phyloP scores from a whole-genome alignment of 1,284 basidiomycete genomes.

The Ganoderma leucocontextum region DNA sequence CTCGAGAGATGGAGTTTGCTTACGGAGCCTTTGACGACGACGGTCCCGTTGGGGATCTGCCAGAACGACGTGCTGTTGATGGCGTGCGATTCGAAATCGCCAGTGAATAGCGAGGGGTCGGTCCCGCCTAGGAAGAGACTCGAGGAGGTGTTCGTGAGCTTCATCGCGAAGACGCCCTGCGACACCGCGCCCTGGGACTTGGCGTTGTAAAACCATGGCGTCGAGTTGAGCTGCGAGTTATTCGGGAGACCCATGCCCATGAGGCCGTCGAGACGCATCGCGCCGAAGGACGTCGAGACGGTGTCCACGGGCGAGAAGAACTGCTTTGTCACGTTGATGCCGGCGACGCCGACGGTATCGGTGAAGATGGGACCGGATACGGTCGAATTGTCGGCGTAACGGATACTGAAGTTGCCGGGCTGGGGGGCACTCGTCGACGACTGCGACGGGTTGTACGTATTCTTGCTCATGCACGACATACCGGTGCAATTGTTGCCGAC shows the following conservation, averaged over 20 bases:
- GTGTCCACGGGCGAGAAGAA: conserved; percentile 40
- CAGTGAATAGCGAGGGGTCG: conserved; percentile 47
- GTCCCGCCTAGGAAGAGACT: conserved; percentile 61
- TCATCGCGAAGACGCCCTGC: conserved; percentile 55
- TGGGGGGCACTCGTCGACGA: conserved; percentile 44
- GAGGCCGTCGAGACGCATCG: conserved; percentile 40
- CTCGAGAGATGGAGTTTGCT: background rate
- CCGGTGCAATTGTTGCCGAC: conserved; percentile 47
- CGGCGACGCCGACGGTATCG: conserved; percentile 44
- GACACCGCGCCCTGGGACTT: conserved; percentile 46
- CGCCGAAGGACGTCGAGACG: conserved; percentile 34
- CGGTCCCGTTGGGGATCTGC: conserved; percentile 38
- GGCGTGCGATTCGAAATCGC: conserved; percentile 49
- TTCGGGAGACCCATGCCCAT: conserved; percentile 41
- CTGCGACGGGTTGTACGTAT: conserved; percentile 41
- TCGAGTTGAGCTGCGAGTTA: conserved; percentile 35
- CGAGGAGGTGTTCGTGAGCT: conserved; percentile 54
- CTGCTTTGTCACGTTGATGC: conserved; percentile 35
- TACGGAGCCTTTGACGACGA: conserved; percentile 35
- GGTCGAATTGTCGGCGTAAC: conserved; percentile 55
- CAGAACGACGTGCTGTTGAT: conserved; percentile 41
- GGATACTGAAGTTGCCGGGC: conserved; percentile 43
- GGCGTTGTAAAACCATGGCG: conserved; percentile 54
- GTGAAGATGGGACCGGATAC: conserved; percentile 50
- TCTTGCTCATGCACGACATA: conserved; percentile 45